These are phyloP conservation scores for Tremella yokohamensis DNA, from an alignment of 768 basidiomycete species.

Conservation along the genomic window DNA sequence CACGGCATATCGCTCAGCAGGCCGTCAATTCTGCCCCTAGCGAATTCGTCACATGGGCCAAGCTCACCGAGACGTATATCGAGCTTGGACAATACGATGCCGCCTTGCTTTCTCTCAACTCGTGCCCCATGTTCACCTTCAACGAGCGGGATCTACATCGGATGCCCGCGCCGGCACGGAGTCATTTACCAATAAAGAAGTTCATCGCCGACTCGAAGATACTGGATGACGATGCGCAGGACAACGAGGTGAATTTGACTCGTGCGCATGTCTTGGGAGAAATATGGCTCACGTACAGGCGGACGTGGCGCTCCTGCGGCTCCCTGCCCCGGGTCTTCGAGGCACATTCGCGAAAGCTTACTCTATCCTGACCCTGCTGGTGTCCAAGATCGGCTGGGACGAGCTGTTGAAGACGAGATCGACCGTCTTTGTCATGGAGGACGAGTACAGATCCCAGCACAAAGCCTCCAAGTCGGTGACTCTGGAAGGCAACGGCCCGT, in stretches of 20 bases:
- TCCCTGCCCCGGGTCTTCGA: conserved; percentile 87
- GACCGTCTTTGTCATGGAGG: conserved; percentile 97
- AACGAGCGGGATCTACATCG: conserved; percentile 93
- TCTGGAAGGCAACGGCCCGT: conserved; percentile 20
- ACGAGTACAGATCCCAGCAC: conserved; percentile 89
- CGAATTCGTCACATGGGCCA: conserved; percentile 99
- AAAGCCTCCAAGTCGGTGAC: conserved; percentile 73
- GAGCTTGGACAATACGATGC: conserved; percentile 83
- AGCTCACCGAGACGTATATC: conserved; percentile 90
- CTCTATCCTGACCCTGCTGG: conserved; percentile 79
- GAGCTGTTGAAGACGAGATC: conserved; percentile 93
- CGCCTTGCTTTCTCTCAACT: conserved; percentile 83
- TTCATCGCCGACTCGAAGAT: conserved; percentile 75
- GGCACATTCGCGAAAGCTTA: conserved; percentile 98
- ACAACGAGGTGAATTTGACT: conserved; percentile 60
- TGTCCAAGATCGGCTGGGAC: conserved; percentile 96
- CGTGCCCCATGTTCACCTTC: conserved; percentile 99
- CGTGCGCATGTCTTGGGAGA: background rate
- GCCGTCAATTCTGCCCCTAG: conserved; percentile 98
- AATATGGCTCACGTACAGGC: conserved; percentile 54
- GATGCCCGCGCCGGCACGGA: conserved; percentile 68
- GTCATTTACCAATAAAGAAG: conserved; percentile 80
- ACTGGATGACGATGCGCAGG: conserved; percentile 77
- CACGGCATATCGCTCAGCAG: conserved; percentile 81
- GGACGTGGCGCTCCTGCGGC: conserved; percentile 86